Conservation (phyloP, 106 monocot genomes). For the Dendrobium chrysotoxum region DNA sequence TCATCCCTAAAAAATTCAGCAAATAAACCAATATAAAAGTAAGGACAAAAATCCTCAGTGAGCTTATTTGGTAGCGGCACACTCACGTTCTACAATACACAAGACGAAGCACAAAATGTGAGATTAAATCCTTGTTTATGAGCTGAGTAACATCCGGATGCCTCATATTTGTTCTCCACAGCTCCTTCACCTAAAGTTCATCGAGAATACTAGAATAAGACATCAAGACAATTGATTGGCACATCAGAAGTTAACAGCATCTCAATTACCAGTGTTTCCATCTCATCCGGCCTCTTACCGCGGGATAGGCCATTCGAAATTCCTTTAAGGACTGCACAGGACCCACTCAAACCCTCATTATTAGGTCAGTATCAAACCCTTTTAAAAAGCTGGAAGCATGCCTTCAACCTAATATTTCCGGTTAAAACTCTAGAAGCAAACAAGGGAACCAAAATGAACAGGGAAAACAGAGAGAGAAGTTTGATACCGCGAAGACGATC, state of each 20-base stretch:
- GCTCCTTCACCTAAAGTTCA: constrained; percentile 40
- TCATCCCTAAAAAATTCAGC: constrained; percentile 50
- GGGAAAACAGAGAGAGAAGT: neutral
- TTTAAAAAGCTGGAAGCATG: neutral
- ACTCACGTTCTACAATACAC: constrained; percentile 84
- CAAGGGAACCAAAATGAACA: neutral
- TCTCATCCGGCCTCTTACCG: constrained; percentile 81
- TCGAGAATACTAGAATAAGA: neutral
- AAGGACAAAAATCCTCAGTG: neutral
- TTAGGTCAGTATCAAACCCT: neutral
- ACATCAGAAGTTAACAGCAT: neutral
- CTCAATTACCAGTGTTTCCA: constrained; percentile 72
- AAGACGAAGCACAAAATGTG: constrained; percentile 91
- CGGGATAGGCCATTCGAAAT: constrained; percentile 89
- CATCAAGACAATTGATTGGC: neutral
- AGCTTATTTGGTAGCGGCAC: neutral
- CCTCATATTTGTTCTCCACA: constrained; percentile 74
- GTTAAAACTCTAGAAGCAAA: neutral
- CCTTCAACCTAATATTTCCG: neutral
- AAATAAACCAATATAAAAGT: neutral
- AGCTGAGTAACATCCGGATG: constrained; percentile 45
- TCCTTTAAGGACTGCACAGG: constrained; percentile 61
- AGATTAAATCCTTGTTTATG: constrained; percentile 78
- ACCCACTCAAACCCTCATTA: neutral
- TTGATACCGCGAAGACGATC: constrained; percentile 76